Conservation (phyloP, 2,329 filamentous ascomycete genomes). For the Colletotrichum somersetense region DNA sequence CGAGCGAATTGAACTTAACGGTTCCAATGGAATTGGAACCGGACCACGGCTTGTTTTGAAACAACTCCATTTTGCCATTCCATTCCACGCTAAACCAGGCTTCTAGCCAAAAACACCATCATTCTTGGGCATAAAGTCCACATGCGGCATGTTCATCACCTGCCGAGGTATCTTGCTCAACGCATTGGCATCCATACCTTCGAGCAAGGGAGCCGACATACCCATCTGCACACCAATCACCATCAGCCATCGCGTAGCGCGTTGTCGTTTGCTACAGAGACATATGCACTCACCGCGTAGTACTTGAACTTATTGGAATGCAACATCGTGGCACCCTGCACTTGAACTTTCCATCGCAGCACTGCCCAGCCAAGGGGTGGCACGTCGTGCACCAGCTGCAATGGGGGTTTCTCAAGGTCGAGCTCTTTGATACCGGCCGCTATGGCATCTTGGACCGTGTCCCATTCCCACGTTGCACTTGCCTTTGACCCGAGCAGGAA, state of each 20-base stretch:
- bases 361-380: slow-evolving; percentile 29
- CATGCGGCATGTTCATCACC: slow-evolving; percentile 16
- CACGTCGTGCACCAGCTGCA: slow-evolving; percentile 29
- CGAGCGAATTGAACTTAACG: too few species aligned
- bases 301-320: slow-evolving; percentile 36
- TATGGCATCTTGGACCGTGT: slow-evolving; percentile 64
- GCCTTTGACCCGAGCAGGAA: slow-evolving; percentile 65
- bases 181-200: slow-evolving; percentile 15
- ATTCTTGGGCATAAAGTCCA: slow-evolving; percentile 24
- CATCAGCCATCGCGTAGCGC: not conserved
- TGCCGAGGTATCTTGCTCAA: not conserved
- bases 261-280: not conserved
- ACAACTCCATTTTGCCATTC: too few species aligned
- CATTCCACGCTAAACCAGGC: too few species aligned
- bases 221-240: slow-evolving; percentile 4
- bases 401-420: not conserved
- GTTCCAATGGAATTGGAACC: too few species aligned
- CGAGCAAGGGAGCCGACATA: slow-evolving; percentile 24
- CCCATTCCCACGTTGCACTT: slow-evolving; percentile 62
- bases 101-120: slow-evolving; percentile 21
- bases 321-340: slow-evolving; percentile 24
- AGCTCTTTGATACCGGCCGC: slow-evolving; percentile 3
- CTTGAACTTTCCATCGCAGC: slow-evolving; percentile 24
- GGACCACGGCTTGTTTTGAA: too few species aligned
- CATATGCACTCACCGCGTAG: slow-evolving; percentile 21